Evolutionary conservation across 2,329 filamentous ascomycete genomes (phyloP).

Genomic region (Aspergillus sp.): DNA sequence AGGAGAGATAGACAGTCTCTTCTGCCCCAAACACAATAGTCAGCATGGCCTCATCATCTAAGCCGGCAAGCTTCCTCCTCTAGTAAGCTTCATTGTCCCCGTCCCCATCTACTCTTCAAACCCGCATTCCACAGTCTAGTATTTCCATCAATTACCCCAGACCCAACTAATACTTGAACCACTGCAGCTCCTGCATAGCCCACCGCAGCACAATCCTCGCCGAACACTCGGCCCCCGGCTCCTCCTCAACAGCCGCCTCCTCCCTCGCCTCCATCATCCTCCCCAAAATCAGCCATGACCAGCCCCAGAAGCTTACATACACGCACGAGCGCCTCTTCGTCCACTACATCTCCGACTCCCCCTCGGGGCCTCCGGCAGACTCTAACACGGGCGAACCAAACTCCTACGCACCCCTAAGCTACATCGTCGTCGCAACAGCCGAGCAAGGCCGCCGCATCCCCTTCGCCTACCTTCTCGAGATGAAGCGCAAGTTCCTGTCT

Average conservation of each 20-base stretch:
- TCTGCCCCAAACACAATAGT: neutral
- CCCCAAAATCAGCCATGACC: slow-evolving; percentile 84
- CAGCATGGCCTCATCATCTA: slow-evolving; percentile 73
- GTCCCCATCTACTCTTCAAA: slow-evolving; percentile 8
- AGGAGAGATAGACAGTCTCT: neutral
- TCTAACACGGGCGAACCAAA: slow-evolving; percentile 47
- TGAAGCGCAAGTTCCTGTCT: slow-evolving; percentile 83
- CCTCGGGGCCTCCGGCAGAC: slow-evolving; percentile 58
- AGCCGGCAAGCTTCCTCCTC: slow-evolving; percentile 68
- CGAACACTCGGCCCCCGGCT: slow-evolving; percentile 87
- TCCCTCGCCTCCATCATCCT: slow-evolving; percentile 92
- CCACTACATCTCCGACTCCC: slow-evolving; percentile 89
- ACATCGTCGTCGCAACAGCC: slow-evolving; percentile 83
- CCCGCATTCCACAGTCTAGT: neutral
- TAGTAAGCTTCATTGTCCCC: slow-evolving; percentile 61
- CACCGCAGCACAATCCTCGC: slow-evolving; percentile 90
- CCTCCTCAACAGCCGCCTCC: slow-evolving; percentile 81
- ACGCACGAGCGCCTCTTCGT: slow-evolving; percentile 91
- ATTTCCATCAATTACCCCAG: neutral
- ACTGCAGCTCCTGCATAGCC: slow-evolving; percentile 84
- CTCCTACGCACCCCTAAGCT: slow-evolving; percentile 81
- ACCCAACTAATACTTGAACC: neutral
- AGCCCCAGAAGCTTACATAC: slow-evolving; percentile 88
- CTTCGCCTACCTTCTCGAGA: slow-evolving; percentile 89
- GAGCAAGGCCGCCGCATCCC: slow-evolving; percentile 84